Base-by-base conservation (phyloP, 2,329 filamentous ascomycete species). In the Colletotrichum theobromicola region DNA sequence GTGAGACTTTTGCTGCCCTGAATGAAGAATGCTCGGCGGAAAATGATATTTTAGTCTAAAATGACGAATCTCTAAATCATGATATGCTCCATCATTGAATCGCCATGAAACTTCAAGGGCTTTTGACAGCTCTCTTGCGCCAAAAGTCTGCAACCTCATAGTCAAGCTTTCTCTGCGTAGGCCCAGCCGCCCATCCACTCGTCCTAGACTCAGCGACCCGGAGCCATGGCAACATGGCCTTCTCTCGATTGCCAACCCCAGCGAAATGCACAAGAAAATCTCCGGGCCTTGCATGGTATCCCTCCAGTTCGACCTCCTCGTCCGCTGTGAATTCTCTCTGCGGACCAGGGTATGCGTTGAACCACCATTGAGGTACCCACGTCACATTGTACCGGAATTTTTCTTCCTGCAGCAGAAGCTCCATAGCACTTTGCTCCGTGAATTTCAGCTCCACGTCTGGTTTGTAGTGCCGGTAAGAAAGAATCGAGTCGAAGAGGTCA, bases 391-490 rank as follows among this genome's bases (percentile, higher is more conserved):
- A n/a, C 7, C 32, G 42, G 57, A 72, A 78, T 24, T 68, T 62
- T 12, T 35, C n/a, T 50, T 76, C 70, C 28, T 62, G 37, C 8
- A 78, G 64, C 7, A 78, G 24, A 2, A 75, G 62, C 24, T 73
- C 77, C 77, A 78, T 78, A 10, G 77, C 77, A 32, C 72, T 78
- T 35, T 78, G 77, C 55, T 78, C 77, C 1, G 65, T 72, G 50
- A 75, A 76, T 0, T 35, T 60, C 2, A 78, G 75, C 8, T 75
- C 37, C 1, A 68, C 67, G 15, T 74, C 76, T 5, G 77, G 77
- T 4, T 60, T 21, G 46, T 67, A 76, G 34, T 77, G 55, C 0
- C 77, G 70, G n/a, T 76, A 75, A 21, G 76, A 74, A 10, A 78
- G 16, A 24, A 78, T 67, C 24, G 60, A 76, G 53, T 66, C 63